Evolutionary conservation across 768 basidiomycete species (phyloP), one percentile per base, ranked within the genome.

Genomic region (Psilocybe subaeruginosa): DNA sequence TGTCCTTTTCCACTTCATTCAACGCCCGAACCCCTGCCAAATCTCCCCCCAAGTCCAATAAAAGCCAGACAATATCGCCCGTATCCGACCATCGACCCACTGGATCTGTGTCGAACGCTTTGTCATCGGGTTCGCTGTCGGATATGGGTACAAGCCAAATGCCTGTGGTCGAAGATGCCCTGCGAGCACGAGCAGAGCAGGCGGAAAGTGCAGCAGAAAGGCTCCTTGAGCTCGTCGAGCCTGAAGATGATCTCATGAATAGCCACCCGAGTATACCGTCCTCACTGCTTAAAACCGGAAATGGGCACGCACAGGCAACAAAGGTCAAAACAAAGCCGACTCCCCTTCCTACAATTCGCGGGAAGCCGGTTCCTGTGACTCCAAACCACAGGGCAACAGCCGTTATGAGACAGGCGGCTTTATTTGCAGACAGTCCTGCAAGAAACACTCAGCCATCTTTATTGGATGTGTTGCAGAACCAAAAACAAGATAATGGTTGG

Each of bases 161-260:
- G 64, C 72, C 82, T 65, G 79, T 86, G 11, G 83, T 95, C 3
- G 95, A 96, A 69, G 95, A 97, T 70, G 93, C 89, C 31, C 73
- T 97, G 66, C 84, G 89, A 47, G 92, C 92, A 2, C 85, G 92
- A 55, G 95, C 96, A 1, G 92, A 92, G 66, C 96, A 97, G 71
- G 96, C 96, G 0, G 93, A 95, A 71, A 95, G 93, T 70, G 92
- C 95, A 7, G 96, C 96, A 0, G 90, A 93, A 71, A 84, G 93
- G 52, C 76, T 98, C 29, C 72, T 97, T 41, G 96, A 97, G 72
- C 81, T 97, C 14, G 90, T 92, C 11, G 92, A 94, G 63, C 85
- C 89, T 12, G 92, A 93, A 50, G 89, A 87, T 11, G 87, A 86
- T 54, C 77, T 73, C 56, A 70, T 75, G 58, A 57, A 57, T 33